A percentile compares a stretch with the other conserved stretches of the same genome.
Conservation (phyloP, 768 basidiomycete genomes). For the Trametopsis cervina region DNA sequence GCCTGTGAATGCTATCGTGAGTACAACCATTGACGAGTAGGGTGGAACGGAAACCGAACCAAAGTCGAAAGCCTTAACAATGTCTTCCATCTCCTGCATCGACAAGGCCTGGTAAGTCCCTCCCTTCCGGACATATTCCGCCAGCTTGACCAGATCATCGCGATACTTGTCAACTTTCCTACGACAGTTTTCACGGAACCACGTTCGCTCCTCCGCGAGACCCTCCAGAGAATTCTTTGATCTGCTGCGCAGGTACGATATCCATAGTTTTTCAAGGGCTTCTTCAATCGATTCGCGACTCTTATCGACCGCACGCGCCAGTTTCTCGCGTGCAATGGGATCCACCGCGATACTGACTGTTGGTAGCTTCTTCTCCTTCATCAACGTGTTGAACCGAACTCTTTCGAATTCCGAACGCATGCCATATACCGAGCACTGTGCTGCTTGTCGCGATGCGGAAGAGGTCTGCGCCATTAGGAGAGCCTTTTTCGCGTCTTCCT, state of each 20-base stretch:
- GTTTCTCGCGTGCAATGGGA: background rate
- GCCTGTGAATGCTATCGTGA: conserved; percentile 4
- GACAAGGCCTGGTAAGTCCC: conserved; percentile 48
- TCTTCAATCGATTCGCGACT: conserved; percentile 5
- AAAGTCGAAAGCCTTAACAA: conserved; percentile 45
- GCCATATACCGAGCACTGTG: conserved; percentile 15
- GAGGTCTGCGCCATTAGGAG: conserved; percentile 17
- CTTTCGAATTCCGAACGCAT: conserved; percentile 23
- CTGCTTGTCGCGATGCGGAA: conserved; percentile 23
- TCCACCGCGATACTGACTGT: background rate
- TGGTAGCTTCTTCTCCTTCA: conserved; percentile 5
- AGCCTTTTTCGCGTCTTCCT: conserved; percentile 21
- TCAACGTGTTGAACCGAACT: conserved; percentile 19
- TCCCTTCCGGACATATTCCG: conserved; percentile 30
- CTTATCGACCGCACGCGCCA: conserved; percentile 8
- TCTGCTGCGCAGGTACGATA: conserved; percentile 20
- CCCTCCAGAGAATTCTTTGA: conserved; percentile 10
- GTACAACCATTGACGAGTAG: background rate
- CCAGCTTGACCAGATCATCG: conserved; percentile 39
- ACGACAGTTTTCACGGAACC: conserved; percentile 22
- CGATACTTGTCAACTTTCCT: conserved; percentile 16
- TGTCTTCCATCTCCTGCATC: conserved; percentile 41
- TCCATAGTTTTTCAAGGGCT: background rate
- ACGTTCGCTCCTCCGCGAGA: conserved; percentile 16
- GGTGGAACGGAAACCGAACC: conserved; percentile 26